These are phyloP conservation scores for Coemansia sp. DNA, from an alignment of 192 early-diverging fungal species.

Conservation along the genomic window DNA sequence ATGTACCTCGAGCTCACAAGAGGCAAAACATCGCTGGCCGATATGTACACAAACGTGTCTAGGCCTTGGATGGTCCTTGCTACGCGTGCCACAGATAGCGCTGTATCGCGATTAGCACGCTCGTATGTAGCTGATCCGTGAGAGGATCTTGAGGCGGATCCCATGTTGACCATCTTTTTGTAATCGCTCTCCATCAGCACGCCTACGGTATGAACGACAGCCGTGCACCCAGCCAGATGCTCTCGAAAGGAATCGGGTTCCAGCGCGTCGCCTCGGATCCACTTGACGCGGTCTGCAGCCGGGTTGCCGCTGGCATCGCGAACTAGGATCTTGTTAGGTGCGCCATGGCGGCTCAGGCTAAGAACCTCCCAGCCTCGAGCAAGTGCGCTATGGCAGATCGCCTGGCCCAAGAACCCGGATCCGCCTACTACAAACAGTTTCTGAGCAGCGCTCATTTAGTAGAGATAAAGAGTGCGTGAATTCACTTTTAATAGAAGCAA, in stretches of 20 bases:
- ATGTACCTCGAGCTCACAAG: slow-evolving; percentile 68
- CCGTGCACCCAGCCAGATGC: slow-evolving; percentile 59
- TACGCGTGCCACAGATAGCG: slow-evolving; percentile 61
- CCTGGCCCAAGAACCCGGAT: slow-evolving; percentile 64
- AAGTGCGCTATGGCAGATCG: slow-evolving; percentile 52
- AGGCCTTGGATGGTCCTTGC: slow-evolving; percentile 56
- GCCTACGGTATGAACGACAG: slow-evolving; percentile 77
- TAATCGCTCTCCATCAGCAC: slow-evolving; percentile 73
- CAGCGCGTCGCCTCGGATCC: slow-evolving; percentile 68
- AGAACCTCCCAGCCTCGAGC: slow-evolving; percentile 56
- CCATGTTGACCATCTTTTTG: slow-evolving; percentile 61
- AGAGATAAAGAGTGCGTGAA: not conserved
- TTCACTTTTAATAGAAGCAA: not conserved
- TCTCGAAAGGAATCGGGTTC: slow-evolving; percentile 64
- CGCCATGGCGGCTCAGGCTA: slow-evolving; percentile 59
- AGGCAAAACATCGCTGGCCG: slow-evolving; percentile 68
- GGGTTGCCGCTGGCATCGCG: not conserved
- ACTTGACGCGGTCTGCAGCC: slow-evolving; percentile 44
- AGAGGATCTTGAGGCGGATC: slow-evolving; percentile 16
- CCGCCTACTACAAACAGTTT: slow-evolving; percentile 68
- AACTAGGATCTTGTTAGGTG: slow-evolving; percentile 22
- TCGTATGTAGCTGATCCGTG: slow-evolving; percentile 61
- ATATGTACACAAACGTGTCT: slow-evolving; percentile 69
- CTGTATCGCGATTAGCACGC: slow-evolving; percentile 72
- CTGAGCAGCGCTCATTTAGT: slow-evolving; percentile 25